Percentiles rank a stretch among this genome's conserved stretches.
Evolutionary conservation across 139 green algal species (phyloP).

Genomic region (Volvox reticuliferus): DNA sequence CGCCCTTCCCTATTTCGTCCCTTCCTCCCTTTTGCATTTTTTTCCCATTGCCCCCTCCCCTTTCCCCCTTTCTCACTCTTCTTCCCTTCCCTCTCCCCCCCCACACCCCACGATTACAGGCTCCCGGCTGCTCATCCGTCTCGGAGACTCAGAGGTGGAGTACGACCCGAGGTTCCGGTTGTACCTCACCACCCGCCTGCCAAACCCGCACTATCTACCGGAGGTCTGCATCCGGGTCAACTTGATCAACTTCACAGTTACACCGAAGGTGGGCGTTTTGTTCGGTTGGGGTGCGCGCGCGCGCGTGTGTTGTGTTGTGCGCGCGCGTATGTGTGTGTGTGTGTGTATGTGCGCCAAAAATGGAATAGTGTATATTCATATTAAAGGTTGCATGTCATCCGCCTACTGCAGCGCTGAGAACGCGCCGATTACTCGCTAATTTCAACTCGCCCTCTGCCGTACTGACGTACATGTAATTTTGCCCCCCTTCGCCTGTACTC

Average conservation of each 20-base stretch:
- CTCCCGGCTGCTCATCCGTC: constrained; percentile 67
- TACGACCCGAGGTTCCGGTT: constrained; percentile 86
- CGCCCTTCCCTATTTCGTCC: not conserved
- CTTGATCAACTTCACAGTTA: constrained; percentile 91
- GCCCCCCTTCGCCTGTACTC: too few relatives aligned
- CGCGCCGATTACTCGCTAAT: too few relatives aligned
- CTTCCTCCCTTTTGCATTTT: not conserved
- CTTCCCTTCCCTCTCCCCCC: not conserved
- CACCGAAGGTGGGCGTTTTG: constrained; percentile 51
- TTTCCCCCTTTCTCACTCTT: not conserved
- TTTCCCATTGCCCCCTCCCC: not conserved
- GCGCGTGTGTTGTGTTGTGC: not conserved
- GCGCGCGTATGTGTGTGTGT: not conserved
- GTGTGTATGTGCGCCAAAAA: not conserved
- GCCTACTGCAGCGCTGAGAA: too few relatives aligned
- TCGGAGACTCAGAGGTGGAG: constrained; percentile 89
- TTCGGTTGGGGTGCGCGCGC: too few relatives aligned
- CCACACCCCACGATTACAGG: constrained; percentile 6
- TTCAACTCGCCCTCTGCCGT: too few relatives aligned
- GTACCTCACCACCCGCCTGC: constrained; percentile 75
- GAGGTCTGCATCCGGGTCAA: constrained; percentile 82
- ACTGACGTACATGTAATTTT: too few relatives aligned
- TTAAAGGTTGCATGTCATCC: too few relatives aligned
- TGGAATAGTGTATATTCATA: too few relatives aligned
- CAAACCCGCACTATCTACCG: constrained; percentile 90